Evolutionary conservation across 2,329 filamentous ascomycete species (phyloP).

Genomic region (Nemania sp.): DNA sequence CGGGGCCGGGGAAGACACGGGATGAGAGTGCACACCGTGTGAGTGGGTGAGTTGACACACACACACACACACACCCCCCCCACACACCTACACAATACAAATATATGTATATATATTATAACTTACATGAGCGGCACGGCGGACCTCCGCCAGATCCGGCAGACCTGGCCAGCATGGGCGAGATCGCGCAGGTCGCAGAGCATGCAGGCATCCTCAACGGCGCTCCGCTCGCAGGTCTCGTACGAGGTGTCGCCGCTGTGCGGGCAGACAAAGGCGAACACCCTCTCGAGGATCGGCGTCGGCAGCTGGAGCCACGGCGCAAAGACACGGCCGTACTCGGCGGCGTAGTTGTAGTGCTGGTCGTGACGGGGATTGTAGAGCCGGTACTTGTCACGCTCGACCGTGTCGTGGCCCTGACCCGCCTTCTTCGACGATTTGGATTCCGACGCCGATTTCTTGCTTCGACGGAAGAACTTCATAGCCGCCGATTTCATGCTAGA

Average conservation of each 20-base stretch:
- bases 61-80: too few relatives aligned
- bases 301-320: conserved; percentile 58
- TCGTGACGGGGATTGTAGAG: conserved; percentile 33
- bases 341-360: conserved; percentile 30
- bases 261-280: conserved; percentile 83
- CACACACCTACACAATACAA: too few relatives aligned
- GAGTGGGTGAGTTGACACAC: too few relatives aligned
- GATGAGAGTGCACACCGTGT: background rate
- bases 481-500: conserved; percentile 36
- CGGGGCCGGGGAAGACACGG: background rate
- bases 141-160: conserved; percentile 67
- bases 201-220: conserved; percentile 81
- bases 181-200: conserved; percentile 91
- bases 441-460: conserved; percentile 36
- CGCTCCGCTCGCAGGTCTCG: conserved; percentile 79
- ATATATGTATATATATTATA: too few relatives aligned
- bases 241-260: conserved; percentile 78
- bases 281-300: conserved; percentile 69
- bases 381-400: conserved; percentile 37
- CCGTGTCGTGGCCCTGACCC: conserved; percentile 28
- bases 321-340: conserved; percentile 30
- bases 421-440: conserved; percentile 28
- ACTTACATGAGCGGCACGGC: conserved; percentile 63
- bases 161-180: conserved; percentile 75
- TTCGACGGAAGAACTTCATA: conserved; percentile 41